phyloP scores from a whole-genome alignment of 345 rosid genomes.

The Citrus mangshanensis region DNA sequence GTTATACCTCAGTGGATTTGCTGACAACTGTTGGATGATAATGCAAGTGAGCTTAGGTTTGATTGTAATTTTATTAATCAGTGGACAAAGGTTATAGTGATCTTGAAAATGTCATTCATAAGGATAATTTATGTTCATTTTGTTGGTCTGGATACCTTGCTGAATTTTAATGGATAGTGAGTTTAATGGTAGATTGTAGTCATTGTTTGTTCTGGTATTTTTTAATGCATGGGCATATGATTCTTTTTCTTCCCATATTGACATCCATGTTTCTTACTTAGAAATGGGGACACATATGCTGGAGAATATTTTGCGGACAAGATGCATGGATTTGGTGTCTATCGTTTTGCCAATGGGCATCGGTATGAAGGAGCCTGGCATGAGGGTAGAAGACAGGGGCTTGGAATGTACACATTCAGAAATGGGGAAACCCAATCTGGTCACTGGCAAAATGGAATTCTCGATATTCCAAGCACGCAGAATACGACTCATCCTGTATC shows the following conservation, averaged over 20 bases:
- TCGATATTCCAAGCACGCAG: conserved; percentile 83
- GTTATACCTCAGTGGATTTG: neutral
- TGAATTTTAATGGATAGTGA: neutral
- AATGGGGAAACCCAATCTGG: conserved; percentile 95
- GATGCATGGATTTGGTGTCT: conserved; percentile 96
- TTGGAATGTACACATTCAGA: conserved; percentile 93
- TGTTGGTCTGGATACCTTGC: neutral
- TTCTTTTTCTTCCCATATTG: neutral
- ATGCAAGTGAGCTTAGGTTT: neutral
- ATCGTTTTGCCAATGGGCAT: conserved; percentile 85
- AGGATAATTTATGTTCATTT: neutral
- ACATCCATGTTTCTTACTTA: conserved; percentile 14
- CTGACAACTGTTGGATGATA: neutral
- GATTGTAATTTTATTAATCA: neutral
- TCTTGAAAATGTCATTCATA: neutral
- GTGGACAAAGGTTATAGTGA: neutral
- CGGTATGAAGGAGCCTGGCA: conserved; percentile 98
- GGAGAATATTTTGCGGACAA: conserved; percentile 98
- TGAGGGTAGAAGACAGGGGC: conserved; percentile 95
- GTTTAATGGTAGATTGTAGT: neutral
- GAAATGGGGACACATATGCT: conserved; percentile 91
- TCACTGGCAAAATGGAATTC: conserved; percentile 92
- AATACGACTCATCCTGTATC: conserved; percentile 54
- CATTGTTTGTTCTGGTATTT: neutral
- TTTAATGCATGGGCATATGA: neutral